phyloP scores from a whole-genome alignment of 2,329 filamentous ascomycete genomes.

The Botryosphaeria agaves region DNA sequence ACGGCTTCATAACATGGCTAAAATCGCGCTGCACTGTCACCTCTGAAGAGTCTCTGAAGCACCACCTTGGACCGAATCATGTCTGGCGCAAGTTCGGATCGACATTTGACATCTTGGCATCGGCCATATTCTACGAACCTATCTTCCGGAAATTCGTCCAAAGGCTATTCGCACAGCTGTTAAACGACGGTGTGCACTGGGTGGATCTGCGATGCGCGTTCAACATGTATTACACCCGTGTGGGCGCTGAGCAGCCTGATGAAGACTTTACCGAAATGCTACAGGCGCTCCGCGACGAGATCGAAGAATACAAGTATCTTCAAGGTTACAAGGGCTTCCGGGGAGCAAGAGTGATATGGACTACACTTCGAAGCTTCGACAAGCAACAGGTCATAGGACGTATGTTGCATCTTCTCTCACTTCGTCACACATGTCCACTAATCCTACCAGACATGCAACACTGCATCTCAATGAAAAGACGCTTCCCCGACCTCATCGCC shows the following conservation, averaged over 20 bases:
- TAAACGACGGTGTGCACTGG: slow-evolving; percentile 72
- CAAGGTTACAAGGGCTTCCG: slow-evolving; percentile 62
- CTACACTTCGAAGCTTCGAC: slow-evolving; percentile 45
- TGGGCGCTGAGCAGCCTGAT: slow-evolving; percentile 48
- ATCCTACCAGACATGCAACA: slow-evolving; percentile 56
- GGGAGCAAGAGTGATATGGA: slow-evolving; percentile 77
- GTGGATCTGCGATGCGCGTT: slow-evolving; percentile 70
- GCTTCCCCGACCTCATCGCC: slow-evolving; percentile 61
- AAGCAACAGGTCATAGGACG: slow-evolving; percentile 52
- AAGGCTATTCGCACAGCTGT: slow-evolving; percentile 50
- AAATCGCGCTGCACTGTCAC: slow-evolving; percentile 56
- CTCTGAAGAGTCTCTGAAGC: slow-evolving; percentile 52
- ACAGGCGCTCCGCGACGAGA: slow-evolving; percentile 56
- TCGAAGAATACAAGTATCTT: slow-evolving; percentile 55
- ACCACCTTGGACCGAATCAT: slow-evolving; percentile 68
- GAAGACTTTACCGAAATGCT: slow-evolving; percentile 53
- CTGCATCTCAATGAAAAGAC: slow-evolving; percentile 67
- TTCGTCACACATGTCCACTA: too few species aligned
- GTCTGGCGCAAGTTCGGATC: slow-evolving; percentile 70
- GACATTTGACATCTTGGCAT: slow-evolving; percentile 56
- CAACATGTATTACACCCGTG: slow-evolving; percentile 48
- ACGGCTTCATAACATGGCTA: slow-evolving; percentile 64
- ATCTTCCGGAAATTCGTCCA: slow-evolving; percentile 65
- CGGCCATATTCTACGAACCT: slow-evolving; percentile 76
- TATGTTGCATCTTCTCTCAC: slow-evolving; percentile 8